Evolutionary conservation across 441 rosid genomes (phyloP).

Genomic region (Flueggea neowawraea): DNA sequence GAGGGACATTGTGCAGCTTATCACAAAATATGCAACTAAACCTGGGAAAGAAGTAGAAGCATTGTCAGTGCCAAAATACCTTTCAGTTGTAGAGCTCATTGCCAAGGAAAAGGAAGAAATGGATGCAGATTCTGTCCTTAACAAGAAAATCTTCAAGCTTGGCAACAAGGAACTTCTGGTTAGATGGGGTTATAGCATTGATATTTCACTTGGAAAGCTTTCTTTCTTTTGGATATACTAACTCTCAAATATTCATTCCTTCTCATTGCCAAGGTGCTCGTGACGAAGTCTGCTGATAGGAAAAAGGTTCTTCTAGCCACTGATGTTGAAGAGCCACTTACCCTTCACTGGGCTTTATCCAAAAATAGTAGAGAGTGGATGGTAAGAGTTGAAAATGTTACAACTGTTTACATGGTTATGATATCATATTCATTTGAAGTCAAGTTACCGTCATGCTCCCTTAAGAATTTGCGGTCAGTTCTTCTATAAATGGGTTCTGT

Average conservation of each 20-base stretch:
- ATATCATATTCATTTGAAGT: not conserved
- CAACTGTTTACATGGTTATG: conserved; percentile 7
- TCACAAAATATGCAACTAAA: conserved; percentile 47
- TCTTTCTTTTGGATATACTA: conserved; percentile 19
- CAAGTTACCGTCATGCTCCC: not conserved
- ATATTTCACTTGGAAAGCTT: conserved; percentile 3
- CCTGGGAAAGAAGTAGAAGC: conserved; percentile 22
- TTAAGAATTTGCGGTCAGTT: conserved; percentile 11
- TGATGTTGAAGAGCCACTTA: conserved; percentile 63
- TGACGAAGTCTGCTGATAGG: conserved; percentile 60
- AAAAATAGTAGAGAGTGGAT: conserved; percentile 81
- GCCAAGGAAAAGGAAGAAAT: conserved; percentile 57
- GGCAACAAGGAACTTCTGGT: conserved; percentile 73
- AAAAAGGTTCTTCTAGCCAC: conserved; percentile 67
- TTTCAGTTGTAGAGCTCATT: conserved; percentile 59
- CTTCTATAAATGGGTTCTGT: conserved; percentile 13
- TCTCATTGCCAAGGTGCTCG: conserved; percentile 58
- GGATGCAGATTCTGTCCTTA: conserved; percentile 45
- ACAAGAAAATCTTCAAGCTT: conserved; percentile 70
- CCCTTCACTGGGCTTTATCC: conserved; percentile 97
- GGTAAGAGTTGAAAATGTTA: conserved; percentile 45
- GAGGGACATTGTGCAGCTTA: conserved; percentile 66
- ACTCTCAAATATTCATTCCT: conserved; percentile 11
- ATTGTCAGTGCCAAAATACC: conserved; percentile 46
- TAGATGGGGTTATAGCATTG: conserved; percentile 21